Percentiles rank a stretch among this genome's conserved stretches.
Evolutionary conservation across 768 basidiomycete species (phyloP).

Genomic region (Kwoniella europaea): DNA sequence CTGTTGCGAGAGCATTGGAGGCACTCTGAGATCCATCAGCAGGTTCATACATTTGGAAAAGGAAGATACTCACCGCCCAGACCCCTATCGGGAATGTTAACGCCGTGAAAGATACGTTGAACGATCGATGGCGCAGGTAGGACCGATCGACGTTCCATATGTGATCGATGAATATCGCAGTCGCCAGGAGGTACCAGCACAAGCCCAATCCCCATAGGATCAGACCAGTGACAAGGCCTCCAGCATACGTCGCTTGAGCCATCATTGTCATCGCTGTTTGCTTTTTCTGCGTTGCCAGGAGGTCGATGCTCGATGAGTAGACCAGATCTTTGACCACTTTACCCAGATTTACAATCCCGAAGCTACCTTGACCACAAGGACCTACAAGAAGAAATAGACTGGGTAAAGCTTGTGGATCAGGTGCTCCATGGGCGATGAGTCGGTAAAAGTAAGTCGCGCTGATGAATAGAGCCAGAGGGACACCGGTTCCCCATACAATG

Average conservation of each 20-base stretch:
- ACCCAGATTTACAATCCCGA: constrained; percentile 52
- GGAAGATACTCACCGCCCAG: constrained; percentile 15
- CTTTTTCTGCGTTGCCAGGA: constrained; percentile 9
- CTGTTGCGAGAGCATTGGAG: constrained; percentile 44
- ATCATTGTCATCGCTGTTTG: constrained; percentile 3
- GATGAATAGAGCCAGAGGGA: constrained; percentile 70
- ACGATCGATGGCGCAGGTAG: constrained; percentile 29
- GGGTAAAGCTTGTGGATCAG: constrained; percentile 26
- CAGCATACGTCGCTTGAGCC: constrained; percentile 44
- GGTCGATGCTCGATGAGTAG: constrained; percentile 22
- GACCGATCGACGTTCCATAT: constrained; percentile 16
- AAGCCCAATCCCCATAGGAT: constrained; percentile 56
- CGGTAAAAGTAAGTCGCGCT: constrained; percentile 70
- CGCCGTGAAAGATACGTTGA: constrained; percentile 42
- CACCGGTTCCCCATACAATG: constrained; percentile 63
- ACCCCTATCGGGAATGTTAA: constrained; percentile 57
- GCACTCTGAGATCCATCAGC: constrained; percentile 26
- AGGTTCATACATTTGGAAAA: background rate
- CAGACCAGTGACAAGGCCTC: constrained; percentile 40
- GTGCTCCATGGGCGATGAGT: constrained; percentile 60
- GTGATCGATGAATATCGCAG: constrained; percentile 38
- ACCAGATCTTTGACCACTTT: constrained; percentile 36
- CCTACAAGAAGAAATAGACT: constrained; percentile 75
- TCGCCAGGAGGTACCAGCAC: constrained; percentile 51
- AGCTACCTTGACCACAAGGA: constrained; percentile 70